Evolutionary conservation across 345 rosid genomes (phyloP), one percentile per base, ranked within the genome.

Genomic region (Gossypium arboreum): DNA sequence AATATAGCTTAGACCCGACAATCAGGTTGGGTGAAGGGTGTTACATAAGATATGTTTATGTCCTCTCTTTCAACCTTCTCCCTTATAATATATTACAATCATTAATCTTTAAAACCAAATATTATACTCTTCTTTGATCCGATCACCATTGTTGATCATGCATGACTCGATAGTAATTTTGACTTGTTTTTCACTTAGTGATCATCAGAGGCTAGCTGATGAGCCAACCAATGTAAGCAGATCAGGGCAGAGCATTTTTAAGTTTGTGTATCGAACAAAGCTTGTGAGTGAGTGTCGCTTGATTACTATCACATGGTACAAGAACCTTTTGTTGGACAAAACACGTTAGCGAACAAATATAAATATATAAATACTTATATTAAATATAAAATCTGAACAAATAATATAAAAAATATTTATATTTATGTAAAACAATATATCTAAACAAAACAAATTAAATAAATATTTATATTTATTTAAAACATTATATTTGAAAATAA

Each of bases 231-330:
- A 11, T 3, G 11, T 55, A n/a, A 24, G 58, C 20, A 55, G 12
- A 9, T 55, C 5, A 9, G 25, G 25, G 59, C 25, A 55, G 25
- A 18, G 59, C 24, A 24, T 55, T 55, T 55, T n/a, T 55, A 55
- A 55, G 59, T 55, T 24, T 0, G 25, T 55, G 24, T 55, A 55
- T 55, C 12, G 12, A 55, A 55, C 59, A 18, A 55, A 55, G 59
- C 24, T 55, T 55, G 25, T 12, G 4, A 24, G 83, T 13, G 78
- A 80, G 71, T 77, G 81, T 63, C 81, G 85, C 11, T 73, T 83
- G 75, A 80, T 89, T 55, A 55, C 25, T 2, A 1, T 55, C 25
- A 55, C 25, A 55, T 55, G 59, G 59, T 55, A 25, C 9, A 55
- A 24, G 25, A 55, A 55, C 59, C 59, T 55, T 55, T 55, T 55